Percentiles rank a stretch among this genome's conserved stretches.
Evolutionary conservation across 1,139 yeast species (phyloP).

Genomic region (Pichia sp.): DNA sequence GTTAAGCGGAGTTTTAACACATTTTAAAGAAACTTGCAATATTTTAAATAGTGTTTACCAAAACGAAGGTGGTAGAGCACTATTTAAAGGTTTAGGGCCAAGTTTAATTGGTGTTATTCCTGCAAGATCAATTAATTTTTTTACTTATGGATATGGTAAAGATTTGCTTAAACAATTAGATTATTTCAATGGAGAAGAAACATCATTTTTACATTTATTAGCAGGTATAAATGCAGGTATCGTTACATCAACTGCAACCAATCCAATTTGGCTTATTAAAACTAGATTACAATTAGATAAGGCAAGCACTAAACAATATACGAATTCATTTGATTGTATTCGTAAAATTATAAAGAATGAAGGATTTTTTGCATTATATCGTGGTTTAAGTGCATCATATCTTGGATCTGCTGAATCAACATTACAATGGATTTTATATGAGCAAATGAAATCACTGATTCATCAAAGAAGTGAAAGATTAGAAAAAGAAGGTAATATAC

Average conservation of each 20-base stretch:
- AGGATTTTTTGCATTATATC: constrained; percentile 74
- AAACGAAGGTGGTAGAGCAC: constrained; percentile 76
- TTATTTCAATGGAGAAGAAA: constrained; percentile 75
- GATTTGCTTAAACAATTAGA: constrained; percentile 52
- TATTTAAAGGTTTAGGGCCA: constrained; percentile 94
- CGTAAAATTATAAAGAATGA: constrained; percentile 64
- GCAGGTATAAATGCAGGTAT: constrained; percentile 94
- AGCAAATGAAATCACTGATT: constrained; percentile 80
- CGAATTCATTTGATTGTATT: constrained; percentile 82
- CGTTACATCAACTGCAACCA: constrained; percentile 95
- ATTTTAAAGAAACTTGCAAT: constrained; percentile 75
- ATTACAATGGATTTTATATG: constrained; percentile 94
- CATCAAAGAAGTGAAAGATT: constrained; percentile 47
- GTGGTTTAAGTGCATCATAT: constrained; percentile 90
- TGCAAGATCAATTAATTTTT: constrained; percentile 93
- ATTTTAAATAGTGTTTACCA: constrained; percentile 65
- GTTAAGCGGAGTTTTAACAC: constrained; percentile 32
- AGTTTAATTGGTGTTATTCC: constrained; percentile 98
- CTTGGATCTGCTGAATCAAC: constrained; percentile 92
- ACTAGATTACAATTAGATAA: constrained; percentile 91
- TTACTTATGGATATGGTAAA: constrained; percentile 91
- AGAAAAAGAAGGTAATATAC: constrained; percentile 39
- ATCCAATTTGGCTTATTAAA: constrained; percentile 98
- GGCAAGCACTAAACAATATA: constrained; percentile 57
- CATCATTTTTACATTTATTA: constrained; percentile 77